Conservation (phyloP, 495 filamentous ascomycete genomes). For the Penicillium parvum region DNA sequence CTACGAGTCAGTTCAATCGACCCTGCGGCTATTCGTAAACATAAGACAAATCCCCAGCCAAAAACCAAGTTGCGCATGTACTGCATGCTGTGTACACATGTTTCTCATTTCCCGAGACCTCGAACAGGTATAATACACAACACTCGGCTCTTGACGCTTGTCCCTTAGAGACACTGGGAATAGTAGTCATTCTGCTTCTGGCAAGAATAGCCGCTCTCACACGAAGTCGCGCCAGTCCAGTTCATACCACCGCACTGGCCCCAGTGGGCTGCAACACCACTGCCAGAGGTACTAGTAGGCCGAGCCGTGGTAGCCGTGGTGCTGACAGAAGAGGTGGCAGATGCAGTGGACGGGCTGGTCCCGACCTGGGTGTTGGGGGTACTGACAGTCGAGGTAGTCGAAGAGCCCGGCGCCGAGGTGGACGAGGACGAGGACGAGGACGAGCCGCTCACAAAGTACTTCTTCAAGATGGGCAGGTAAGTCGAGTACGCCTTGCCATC, state of each 20-base stretch:
- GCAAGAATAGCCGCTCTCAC: constrained; percentile 44
- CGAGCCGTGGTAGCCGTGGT: neutral
- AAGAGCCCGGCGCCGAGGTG: neutral
- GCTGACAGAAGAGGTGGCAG: constrained; percentile 2
- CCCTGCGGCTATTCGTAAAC: neutral
- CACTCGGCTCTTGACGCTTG: neutral
- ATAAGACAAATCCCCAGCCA: neutral
- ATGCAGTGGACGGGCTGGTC: constrained; percentile 3
- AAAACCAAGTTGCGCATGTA: too few relatives aligned
- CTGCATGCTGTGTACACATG: too few relatives aligned
- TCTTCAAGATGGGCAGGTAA: constrained; percentile 32
- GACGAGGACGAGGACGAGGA: constrained; percentile 1
- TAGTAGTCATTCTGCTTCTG: constrained; percentile 45
- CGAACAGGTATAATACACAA: neutral
- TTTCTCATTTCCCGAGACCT: neutral
- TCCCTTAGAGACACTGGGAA: constrained; percentile 44
- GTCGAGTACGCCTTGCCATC: constrained; percentile 47
- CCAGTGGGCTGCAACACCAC: constrained; percentile 22
- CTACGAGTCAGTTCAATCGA: too few relatives aligned
- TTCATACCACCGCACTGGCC: constrained; percentile 51
- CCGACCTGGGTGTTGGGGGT: constrained; percentile 2
- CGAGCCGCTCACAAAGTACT: constrained; percentile 27
- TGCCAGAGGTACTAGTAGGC: constrained; percentile 16
- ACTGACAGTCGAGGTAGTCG: neutral
- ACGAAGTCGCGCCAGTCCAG: constrained; percentile 46